Base-by-base conservation (phyloP, 768 basidiomycete species). In the Phlegmacium glaucopus region DNA sequence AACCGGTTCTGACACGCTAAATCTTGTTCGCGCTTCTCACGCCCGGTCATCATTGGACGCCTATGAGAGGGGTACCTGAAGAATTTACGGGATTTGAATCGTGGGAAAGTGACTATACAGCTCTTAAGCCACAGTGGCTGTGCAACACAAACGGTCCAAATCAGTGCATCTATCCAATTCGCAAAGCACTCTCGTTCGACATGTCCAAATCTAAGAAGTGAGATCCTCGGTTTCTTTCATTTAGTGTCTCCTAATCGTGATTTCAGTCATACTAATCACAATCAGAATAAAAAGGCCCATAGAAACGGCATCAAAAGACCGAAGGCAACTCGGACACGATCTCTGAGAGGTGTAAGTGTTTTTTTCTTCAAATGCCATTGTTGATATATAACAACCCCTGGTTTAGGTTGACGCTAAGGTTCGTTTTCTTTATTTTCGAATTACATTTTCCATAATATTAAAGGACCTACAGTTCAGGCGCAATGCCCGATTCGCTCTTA, bases 131-230 rank as follows among this genome's bases (percentile, higher is more conserved):
- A 69, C 71, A 53, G 71, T 74, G 72, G 71, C 71, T 68, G 71
- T 72, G 68, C 60, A 51, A 17, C 27, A 44, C 48, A 43, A 42
- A 4, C n/a, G 22, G 38, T 30, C 34, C 34, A 47, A 44, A 43
- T 42, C 41, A 30, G 25, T 32, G 37, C 46, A 39, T 29, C 36
- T 45, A 48, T 51, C 49, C 51, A 55, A 56, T 44, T 53, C 60
- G 62, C 51, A 57, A 62, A 50, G 53, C 57, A 59, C 58, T 62
- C 63, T 62, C 63, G 59, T 61, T 64, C 62, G 57, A 65, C 58
- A 97, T 96, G 93, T 85, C 94, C 80, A 96, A 98, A 76, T 98
- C 95, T 55, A 97, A 97, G 80, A 97, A 97, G 91, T 94, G 67
- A 47, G 81, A 63, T 36, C 7, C 30, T 45, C 10, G 8, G 18